These are phyloP conservation scores for Collybiopsis confluens DNA, from an alignment of 768 basidiomycete genomes.

Conservation along the genomic window DNA sequence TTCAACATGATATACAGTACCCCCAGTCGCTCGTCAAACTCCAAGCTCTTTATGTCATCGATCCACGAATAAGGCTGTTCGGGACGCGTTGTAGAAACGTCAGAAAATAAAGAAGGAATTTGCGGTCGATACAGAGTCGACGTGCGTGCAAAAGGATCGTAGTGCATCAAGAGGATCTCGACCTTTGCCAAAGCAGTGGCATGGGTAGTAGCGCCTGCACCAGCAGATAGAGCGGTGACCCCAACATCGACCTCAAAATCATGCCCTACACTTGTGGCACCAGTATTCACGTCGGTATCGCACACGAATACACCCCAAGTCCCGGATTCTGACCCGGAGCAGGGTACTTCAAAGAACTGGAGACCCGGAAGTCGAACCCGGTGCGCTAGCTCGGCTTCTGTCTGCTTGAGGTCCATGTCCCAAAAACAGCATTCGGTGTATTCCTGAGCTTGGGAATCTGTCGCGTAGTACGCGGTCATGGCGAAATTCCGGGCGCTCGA, in stretches of 20 bases:
- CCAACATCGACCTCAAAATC: constrained; percentile 2
- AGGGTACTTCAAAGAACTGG: not conserved
- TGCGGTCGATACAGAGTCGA: not conserved
- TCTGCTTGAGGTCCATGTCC: not conserved
- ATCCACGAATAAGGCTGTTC: not conserved
- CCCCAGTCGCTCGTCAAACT: constrained; percentile 1
- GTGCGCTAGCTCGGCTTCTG: not conserved
- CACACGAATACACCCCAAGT: not conserved
- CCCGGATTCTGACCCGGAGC: constrained; percentile 1
- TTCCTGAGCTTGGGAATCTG: not conserved
- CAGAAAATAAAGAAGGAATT: not conserved
- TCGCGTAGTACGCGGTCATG: not conserved
- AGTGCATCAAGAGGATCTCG: not conserved
- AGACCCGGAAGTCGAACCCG: not conserved
- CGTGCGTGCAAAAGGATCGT: not conserved
- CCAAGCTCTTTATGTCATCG: not conserved
- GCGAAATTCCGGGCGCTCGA: not conserved
- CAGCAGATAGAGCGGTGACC: not conserved
- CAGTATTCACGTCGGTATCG: not conserved
- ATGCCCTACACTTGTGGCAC: not conserved
- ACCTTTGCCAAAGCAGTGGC: not conserved
- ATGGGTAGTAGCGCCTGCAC: not conserved
- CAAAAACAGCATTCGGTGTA: not conserved
- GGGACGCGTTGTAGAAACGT: not conserved
- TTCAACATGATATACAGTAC: constrained; percentile 1